Conservation (phyloP, 83 land plant species). For the Larix sibirica region DNA sequence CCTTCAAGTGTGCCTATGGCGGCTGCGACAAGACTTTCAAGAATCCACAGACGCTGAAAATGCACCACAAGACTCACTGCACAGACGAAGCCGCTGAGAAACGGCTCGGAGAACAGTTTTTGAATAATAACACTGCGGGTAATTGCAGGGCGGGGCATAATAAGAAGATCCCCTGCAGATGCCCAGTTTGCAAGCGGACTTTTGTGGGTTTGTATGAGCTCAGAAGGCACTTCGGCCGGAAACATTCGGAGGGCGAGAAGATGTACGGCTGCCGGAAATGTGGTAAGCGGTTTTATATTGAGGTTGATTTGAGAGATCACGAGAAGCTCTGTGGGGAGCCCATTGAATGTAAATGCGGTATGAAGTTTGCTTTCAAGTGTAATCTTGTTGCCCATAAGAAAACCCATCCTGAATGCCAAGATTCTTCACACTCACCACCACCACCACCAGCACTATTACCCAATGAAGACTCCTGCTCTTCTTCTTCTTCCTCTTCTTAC, state of each 20-base stretch:
- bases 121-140: not conserved
- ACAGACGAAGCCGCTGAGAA: not conserved
- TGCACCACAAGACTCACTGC: conserved; percentile 48
- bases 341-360: conserved; percentile 46
- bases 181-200: conserved; percentile 45
- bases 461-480: too few species aligned
- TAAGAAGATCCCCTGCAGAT: conserved; percentile 53
- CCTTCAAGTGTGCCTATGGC: conserved; percentile 26
- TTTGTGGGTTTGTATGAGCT: conserved; percentile 55
- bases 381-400: conserved; percentile 51
- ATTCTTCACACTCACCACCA: too few species aligned
- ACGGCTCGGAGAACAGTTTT: not conserved
- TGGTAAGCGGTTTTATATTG: conserved; percentile 49
- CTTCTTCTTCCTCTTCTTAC: too few species aligned
- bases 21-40: conserved; percentile 53
- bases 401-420: conserved; percentile 24
- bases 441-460: too few species aligned
- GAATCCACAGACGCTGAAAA: conserved; percentile 56
- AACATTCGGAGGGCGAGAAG: conserved; percentile 58
- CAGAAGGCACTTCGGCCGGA: conserved; percentile 50
- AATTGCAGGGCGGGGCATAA: conserved; percentile 34
- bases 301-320: conserved; percentile 47
- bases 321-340: conserved; percentile 59
- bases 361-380: conserved; percentile 53
- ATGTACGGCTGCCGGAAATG: conserved; percentile 39